Conservation (phyloP, 225 moss, liverwort and hornwort species). For the Pseudoscleropodium purum region DNA sequence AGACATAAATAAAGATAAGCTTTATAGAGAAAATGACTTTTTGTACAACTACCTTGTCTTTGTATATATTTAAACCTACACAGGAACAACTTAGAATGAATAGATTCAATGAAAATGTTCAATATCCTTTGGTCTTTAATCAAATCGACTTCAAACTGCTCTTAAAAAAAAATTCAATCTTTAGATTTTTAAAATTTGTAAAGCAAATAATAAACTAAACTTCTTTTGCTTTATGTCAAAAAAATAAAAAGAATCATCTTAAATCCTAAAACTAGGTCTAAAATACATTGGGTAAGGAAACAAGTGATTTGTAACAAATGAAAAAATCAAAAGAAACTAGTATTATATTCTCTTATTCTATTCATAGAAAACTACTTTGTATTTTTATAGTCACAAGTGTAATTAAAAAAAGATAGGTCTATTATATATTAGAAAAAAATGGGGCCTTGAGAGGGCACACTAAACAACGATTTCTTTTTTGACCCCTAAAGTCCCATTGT, state of each 20-base stretch:
- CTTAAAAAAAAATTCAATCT: neutral
- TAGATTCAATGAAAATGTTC: neutral
- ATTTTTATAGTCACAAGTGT: neutral
- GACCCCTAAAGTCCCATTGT: too few species aligned
- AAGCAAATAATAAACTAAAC: neutral
- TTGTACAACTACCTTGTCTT: neutral
- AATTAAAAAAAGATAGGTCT: neutral
- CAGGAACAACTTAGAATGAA: neutral
- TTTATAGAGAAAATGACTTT: neutral
- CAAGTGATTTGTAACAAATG: fast-evolving
- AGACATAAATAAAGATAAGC: neutral
- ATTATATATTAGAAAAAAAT: neutral
- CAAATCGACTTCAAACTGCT: neutral
- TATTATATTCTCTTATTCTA: too few species aligned
- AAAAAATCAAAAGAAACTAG: neutral
- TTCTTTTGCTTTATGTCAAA: neutral
- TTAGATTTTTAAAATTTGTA: neutral
- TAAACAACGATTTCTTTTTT: too few species aligned
- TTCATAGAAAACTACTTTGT: neutral
- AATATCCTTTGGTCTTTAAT: neutral
- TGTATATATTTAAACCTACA: fast-evolving
- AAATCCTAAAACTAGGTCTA: fast-evolving
- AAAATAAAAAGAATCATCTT: neutral
- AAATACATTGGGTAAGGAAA: neutral
- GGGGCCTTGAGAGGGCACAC: too few species aligned